Percentiles rank a stretch among this genome's conserved stretches.
Conservation (phyloP, 2,329 filamentous ascomycete genomes). For the Chrysosphaeria jannelii region DNA sequence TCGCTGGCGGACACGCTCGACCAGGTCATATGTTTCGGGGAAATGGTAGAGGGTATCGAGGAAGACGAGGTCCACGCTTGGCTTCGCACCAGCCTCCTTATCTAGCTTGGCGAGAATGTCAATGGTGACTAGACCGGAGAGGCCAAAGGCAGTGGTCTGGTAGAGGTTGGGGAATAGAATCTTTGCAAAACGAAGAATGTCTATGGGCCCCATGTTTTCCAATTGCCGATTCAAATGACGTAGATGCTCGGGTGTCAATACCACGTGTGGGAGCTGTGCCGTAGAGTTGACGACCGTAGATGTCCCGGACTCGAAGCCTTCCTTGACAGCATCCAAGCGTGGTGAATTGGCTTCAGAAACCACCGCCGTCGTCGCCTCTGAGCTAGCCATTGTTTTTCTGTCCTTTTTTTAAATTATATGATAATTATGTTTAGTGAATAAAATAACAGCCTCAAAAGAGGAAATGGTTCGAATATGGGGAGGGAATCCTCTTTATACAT, state of each 20-base stretch:
- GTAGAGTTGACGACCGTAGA: constrained; percentile 28
- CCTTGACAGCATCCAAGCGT: too few relatives aligned
- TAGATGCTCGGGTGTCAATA: constrained; percentile 66
- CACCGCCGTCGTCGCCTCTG: too few relatives aligned
- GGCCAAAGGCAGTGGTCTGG: constrained; percentile 59
- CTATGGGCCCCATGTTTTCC: constrained; percentile 63
- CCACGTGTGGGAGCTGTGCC: constrained; percentile 41
- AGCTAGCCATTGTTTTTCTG: too few relatives aligned
- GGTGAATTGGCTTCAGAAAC: too few relatives aligned
- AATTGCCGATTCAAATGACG: constrained; percentile 76
- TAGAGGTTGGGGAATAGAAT: constrained; percentile 70
- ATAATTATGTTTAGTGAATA: too few relatives aligned
- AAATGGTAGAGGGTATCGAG: constrained; percentile 68
- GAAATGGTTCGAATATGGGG: too few relatives aligned
- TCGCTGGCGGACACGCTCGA: constrained; percentile 40
- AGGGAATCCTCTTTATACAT: too few relatives aligned
- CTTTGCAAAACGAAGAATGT: constrained; percentile 78
- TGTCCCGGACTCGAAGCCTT: too few relatives aligned
- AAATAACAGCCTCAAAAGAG: too few relatives aligned
- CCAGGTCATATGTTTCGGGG: constrained; percentile 40
- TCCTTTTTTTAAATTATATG: too few relatives aligned
- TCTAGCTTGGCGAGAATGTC: constrained; percentile 62
- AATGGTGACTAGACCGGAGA: constrained; percentile 54
- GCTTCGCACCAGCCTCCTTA: constrained; percentile 15
- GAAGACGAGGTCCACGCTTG: constrained; percentile 38